phyloP scores from a whole-genome alignment of 2,329 filamentous ascomycete genomes.

The Diplodia corticola region DNA sequence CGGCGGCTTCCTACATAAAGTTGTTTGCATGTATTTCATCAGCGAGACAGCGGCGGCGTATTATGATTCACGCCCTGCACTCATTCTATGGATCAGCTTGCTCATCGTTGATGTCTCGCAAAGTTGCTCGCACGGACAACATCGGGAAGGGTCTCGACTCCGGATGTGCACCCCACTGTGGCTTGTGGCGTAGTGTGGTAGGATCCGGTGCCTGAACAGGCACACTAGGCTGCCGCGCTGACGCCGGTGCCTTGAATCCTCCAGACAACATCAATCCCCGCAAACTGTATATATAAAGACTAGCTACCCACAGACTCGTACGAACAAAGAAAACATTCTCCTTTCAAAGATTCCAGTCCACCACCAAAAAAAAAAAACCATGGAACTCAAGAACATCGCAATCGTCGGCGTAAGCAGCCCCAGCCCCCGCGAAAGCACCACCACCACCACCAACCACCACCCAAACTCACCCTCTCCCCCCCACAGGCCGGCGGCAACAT shows the following conservation, averaged over 20 bases:
- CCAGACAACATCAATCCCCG: not conserved
- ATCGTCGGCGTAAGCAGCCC: conserved; percentile 35
- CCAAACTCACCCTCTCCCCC: not conserved
- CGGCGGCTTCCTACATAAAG: too few relatives aligned
- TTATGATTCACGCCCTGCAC: too few relatives aligned
- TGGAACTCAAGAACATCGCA: conserved; percentile 39
- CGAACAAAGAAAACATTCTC: not conserved
- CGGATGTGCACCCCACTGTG: not conserved
- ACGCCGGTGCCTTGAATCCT: not conserved
- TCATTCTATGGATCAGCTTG: too few relatives aligned
- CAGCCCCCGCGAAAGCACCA: not conserved
- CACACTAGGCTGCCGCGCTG: conserved; percentile 5
- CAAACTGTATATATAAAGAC: not conserved
- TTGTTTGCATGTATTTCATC: too few relatives aligned
- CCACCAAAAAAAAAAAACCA: conserved; percentile 22
- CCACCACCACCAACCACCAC: not conserved
- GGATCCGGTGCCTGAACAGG: conserved; percentile 1
- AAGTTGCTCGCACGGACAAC: not conserved
- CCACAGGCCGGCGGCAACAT: conserved; percentile 37
- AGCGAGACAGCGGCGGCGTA: too few relatives aligned
- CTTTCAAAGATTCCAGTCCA: too few relatives aligned
- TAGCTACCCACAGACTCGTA: too few relatives aligned
- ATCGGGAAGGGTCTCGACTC: not conserved
- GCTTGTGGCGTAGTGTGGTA: not conserved
- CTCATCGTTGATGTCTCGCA: too few relatives aligned